These are phyloP conservation scores for Nannizziopsis arthrosporioides DNA, from an alignment of 2,329 filamentous ascomycete genomes.

Conservation along the genomic window DNA sequence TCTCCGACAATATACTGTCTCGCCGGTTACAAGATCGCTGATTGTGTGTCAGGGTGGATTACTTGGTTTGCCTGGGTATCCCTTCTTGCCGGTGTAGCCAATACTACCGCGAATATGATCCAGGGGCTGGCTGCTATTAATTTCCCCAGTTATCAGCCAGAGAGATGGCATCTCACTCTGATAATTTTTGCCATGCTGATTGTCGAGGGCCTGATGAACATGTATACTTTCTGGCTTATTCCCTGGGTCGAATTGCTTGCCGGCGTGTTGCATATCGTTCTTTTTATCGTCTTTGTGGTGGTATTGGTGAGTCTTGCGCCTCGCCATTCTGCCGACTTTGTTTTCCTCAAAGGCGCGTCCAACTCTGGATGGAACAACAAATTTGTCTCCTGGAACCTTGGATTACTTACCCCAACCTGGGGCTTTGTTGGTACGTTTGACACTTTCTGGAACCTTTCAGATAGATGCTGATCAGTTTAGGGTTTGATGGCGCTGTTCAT, in stretches of 20 bases:
- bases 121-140: slow-evolving; percentile 25
- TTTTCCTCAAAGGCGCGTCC: slow-evolving; percentile 22
- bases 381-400: slow-evolving; percentile 29
- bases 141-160: slow-evolving; percentile 23
- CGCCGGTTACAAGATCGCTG: background rate
- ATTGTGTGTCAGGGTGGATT: slow-evolving; percentile 26
- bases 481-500: slow-evolving; percentile 40
- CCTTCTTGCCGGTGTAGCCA: slow-evolving; percentile 25
- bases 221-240: slow-evolving; percentile 30
- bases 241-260: slow-evolving; percentile 31
- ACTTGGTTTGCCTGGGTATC: slow-evolving; percentile 35
- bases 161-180: slow-evolving; percentile 31
- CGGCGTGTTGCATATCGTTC: slow-evolving; percentile 26
- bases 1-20: background rate
- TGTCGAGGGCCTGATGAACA: slow-evolving; percentile 22
- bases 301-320: slow-evolving; percentile 25
- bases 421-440: slow-evolving; percentile 22
- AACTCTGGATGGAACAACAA: slow-evolving; percentile 25
- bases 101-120: slow-evolving; percentile 27
- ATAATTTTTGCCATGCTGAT: slow-evolving; percentile 30
- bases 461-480: slow-evolving; percentile 18
- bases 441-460: background rate
- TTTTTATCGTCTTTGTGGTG: slow-evolving; percentile 29
- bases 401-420: slow-evolving; percentile 27
- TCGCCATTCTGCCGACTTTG: slow-evolving; percentile 25